Base-by-base conservation (phyloP, 2,329 filamentous ascomycete genomes). In the Penicillium sp. region DNA sequence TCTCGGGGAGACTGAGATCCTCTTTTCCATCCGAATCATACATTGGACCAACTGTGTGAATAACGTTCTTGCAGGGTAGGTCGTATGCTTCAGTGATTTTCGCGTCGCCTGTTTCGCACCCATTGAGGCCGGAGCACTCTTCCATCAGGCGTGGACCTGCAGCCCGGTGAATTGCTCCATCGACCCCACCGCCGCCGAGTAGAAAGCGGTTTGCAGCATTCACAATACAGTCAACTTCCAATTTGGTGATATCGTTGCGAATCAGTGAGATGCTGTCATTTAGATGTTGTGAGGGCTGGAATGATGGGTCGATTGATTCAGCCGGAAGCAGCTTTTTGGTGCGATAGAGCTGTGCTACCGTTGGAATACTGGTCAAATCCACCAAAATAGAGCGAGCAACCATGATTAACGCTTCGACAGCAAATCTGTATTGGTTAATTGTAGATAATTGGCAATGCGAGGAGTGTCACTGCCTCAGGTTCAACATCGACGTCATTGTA, bases 31-130 rank as follows among this genome's bases (percentile, higher is more conserved):
- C 66, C 0, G 64, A 62, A 48, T 76, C 62, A 73, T 92, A 97
- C 26, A 95, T 75, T 0, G 94, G 94, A 0, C 94, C 94, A 3
- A 97, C 93, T 16, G 94, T 86, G 72, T 97, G 94, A 51, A 97
- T 95, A 62, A 97, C 83, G 60, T 89, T 87, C 54, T 83, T 81
- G 66, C 87, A 88, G 0, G 92, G 92, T 21, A 97, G 78, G 0
- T 84, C 67, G 73, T 94, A 92, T 8, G 86, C 93, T 31, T 77
- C 72, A 0, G 94, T 97, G 67, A 96, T 91, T 71, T 93, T 93
- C 23, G 92, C 90, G 23, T 83, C 79, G 47, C 94, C 93, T 0
- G 90, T 93, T 13, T 78, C 72, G 71, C 92, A 97, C 47, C 91
- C 90, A 44, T 80, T 70, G 2, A 97, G 80, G 0, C 71, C 81